A percentile compares a stretch with the other conserved stretches of the same genome.
These are phyloP conservation scores for Capsicum pubescens DNA, from an alignment of 257 asterid species.

Conservation along the genomic window DNA sequence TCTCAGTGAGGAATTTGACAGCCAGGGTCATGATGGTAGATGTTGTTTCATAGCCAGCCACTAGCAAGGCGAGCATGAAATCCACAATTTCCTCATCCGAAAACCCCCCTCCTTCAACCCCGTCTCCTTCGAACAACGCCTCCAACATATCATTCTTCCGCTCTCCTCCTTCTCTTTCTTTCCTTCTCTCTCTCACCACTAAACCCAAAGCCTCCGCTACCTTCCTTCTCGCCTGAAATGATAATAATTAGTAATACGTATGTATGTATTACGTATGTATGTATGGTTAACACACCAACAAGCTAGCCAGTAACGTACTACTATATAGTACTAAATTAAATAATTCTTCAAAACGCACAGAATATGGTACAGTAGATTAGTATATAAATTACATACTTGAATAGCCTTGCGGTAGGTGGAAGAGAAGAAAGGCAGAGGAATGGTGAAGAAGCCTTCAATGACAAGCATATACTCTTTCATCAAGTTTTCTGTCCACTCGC, in stretches of 20 bases:
- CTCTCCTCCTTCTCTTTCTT: constrained; percentile 64
- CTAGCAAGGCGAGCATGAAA: constrained; percentile 86
- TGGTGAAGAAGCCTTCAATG: constrained; percentile 92
- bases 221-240: constrained; percentile 76
- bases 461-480: constrained; percentile 98
- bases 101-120: constrained; percentile 68
- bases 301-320: neutral
- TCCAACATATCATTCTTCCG: constrained; percentile 86
- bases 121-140: constrained; percentile 84
- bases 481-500: constrained; percentile 95
- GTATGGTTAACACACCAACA: neutral
- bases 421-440: constrained; percentile 83
- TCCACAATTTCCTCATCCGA: constrained; percentile 97
- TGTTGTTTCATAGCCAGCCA: constrained; percentile 97
- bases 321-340: no score
- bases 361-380: no score
- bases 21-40: constrained; percentile 97
- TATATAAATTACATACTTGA: constrained; percentile 46
- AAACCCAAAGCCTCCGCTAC: constrained; percentile 90
- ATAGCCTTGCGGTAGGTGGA: constrained; percentile 91
- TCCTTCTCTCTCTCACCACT: constrained; percentile 85
- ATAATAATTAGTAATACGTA: no score
- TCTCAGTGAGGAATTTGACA: constrained; percentile 82
- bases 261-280: neutral
- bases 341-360: no score